Evolutionary conservation across 257 asterid genomes (phyloP).

Genomic region (Dorcoceras hygrometricum): DNA sequence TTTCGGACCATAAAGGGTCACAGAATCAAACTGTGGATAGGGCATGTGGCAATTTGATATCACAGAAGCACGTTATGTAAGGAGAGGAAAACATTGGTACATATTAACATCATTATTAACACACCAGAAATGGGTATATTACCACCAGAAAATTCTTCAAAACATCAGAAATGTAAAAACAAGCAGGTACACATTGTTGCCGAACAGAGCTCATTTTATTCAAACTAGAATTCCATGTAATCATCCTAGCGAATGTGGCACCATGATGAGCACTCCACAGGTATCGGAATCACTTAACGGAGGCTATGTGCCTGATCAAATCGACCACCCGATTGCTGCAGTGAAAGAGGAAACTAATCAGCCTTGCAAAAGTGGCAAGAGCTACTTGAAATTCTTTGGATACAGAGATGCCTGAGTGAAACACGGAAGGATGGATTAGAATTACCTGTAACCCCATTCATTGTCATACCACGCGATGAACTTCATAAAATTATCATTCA

Average conservation of each 20-base stretch:
- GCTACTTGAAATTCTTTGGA: neutral
- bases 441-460: conserved; percentile 71
- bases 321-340: conserved; percentile 83
- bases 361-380: neutral
- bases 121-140: conserved; percentile 3
- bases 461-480: conserved; percentile 78
- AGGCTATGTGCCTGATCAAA: conserved; percentile 62
- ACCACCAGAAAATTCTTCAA: conserved; percentile 25
- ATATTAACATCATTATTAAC: neutral
- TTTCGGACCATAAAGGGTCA: conserved; percentile 3
- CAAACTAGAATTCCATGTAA: conserved; percentile 21
- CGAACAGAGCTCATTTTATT: conserved; percentile 24
- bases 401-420: neutral
- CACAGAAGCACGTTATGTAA: conserved; percentile 11
- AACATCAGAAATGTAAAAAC: conserved; percentile 16
- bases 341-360: conserved; percentile 12
- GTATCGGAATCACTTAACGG: conserved; percentile 32
- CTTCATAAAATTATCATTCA: conserved; percentile 58
- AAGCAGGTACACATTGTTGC: conserved; percentile 12
- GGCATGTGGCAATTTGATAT: neutral
- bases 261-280: neutral
- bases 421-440: neutral
- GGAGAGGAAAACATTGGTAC: conserved; percentile 7
- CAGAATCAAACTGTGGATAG: neutral
- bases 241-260: conserved; percentile 11